These are phyloP conservation scores for Sechiopsis laciniata DNA, from an alignment of 306 rosid genomes.

Conservation along the genomic window DNA sequence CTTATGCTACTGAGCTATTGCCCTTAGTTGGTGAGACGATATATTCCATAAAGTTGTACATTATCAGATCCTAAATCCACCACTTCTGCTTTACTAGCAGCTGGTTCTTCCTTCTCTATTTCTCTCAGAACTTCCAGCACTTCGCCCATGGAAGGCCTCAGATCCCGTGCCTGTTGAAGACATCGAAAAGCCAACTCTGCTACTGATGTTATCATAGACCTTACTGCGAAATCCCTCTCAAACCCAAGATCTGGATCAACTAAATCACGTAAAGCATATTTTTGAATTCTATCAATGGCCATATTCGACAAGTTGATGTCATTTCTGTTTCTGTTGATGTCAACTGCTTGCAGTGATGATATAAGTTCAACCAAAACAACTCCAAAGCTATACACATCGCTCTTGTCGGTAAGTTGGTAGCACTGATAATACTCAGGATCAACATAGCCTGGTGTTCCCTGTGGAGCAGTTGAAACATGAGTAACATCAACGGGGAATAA, in stretches of 20 bases:
- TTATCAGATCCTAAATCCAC: conserved; percentile 47
- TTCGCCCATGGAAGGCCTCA: conserved; percentile 81
- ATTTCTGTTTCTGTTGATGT: conserved; percentile 48
- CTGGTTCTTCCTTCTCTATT: conserved; percentile 41
- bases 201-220: conserved; percentile 44
- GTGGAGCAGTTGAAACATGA: no score
- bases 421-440: no score
- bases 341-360: conserved; percentile 79
- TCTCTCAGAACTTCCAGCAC: conserved; percentile 49
- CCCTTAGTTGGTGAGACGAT: no score
- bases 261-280: conserved; percentile 49
- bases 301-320: conserved; percentile 67
- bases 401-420: no score
- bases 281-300: conserved; percentile 64
- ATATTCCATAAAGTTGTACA: conserved; percentile 33
- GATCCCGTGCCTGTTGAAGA: conserved; percentile 63
- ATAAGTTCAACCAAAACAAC: conserved; percentile 32
- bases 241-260: conserved; percentile 69
- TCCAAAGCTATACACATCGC: no score
- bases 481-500: no score
- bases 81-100: conserved; percentile 35
- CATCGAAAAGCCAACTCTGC: conserved; percentile 83
- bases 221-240: conserved; percentile 34
- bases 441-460: no score
- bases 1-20: no score